phyloP scores from a whole-genome alignment of 139 green algal genomes.

The Chlamydomonas applanata region DNA sequence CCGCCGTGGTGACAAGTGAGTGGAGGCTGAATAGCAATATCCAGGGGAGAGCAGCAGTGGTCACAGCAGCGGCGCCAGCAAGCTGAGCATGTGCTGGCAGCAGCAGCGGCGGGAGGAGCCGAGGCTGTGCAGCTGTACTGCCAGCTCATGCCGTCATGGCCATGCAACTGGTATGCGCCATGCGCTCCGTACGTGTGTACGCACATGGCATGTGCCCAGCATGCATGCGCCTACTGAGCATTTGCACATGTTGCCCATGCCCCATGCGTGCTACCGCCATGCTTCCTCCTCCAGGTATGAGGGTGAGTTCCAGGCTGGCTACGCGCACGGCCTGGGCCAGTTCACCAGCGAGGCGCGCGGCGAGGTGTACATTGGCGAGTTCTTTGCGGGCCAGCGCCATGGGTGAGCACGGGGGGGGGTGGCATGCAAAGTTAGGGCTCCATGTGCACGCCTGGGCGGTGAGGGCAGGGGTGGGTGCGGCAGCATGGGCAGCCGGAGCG shows the following conservation, averaged over 20 bases:
- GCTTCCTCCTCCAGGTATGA: constrained; percentile 67
- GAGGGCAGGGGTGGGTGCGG: too few species aligned
- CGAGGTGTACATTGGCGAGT: constrained; percentile 82
- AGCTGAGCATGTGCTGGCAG: too few species aligned
- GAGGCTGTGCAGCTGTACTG: background rate
- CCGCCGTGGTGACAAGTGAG: constrained; percentile 62
- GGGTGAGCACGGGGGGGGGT: constrained; percentile 47
- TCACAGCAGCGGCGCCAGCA: too few species aligned
- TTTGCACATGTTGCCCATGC: background rate
- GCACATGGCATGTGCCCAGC: background rate
- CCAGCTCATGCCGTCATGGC: background rate
- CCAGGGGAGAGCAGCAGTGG: too few species aligned
- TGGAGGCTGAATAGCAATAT: too few species aligned
- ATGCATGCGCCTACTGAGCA: too few species aligned
- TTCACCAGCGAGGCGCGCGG: constrained; percentile 54
- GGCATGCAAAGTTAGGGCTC: too few species aligned
- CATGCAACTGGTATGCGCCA: background rate
- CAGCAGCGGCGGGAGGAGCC: too few species aligned
- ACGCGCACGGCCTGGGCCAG: constrained; percentile 81
- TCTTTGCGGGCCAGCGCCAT: constrained; percentile 68
- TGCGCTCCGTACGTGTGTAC: too few species aligned
- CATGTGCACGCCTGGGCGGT: too few species aligned
- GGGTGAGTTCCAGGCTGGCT: constrained; percentile 85
- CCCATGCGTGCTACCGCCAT: background rate
- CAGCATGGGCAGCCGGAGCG: too few species aligned